Evolutionary conservation across 2,329 filamentous ascomycete genomes (phyloP), one percentile per base, ranked within the genome.

Genomic region (Leptographium wingfieldii): DNA sequence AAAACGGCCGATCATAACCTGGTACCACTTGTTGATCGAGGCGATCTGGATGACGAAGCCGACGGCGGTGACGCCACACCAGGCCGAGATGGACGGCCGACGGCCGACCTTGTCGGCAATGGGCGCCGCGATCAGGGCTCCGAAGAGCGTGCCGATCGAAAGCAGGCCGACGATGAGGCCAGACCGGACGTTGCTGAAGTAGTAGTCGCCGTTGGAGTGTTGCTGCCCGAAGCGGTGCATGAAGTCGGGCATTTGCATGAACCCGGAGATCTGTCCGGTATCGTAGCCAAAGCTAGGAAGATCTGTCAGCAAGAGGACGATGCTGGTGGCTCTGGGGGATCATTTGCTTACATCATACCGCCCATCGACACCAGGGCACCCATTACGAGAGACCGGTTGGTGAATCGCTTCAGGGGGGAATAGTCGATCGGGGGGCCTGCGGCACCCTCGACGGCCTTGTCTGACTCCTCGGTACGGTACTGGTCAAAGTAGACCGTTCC

Each of bases 31-130:
- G 27, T 73, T 66, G 58, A 72, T 72, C 5, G 82, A 80, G 0
- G 83, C 77, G 66, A 88, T 83, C 68, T 88, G 85, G 48, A 88
- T 77, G 60, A 85, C 74, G 65, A 85, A 84, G 64, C 86, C 86
- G 60, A 86, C 68, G 64, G 80, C 78, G 72, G 85, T 86, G 60
- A 87, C 69, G 46, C 79, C 66, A 43, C 80, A 77, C 69, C 75
- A 76, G 59, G 80, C 74, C 19, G 74, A 75, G 68, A 84, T 72
- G 64, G 79, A 80, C 65, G 77, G 76, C 59, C 80, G 77, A 25
- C 84, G 77, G 54, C 84, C 84, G 68, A 78, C 75, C 72, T 75
- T 76, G 66, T 84, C 82, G 43, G 81, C 76, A 1, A 80, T 79
- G 66, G 76, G 77, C 1, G 80, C 81, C 22, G 77, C 77, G 14